Base-by-base conservation (phyloP, 352 stramenopile genomes). In the Globisporangium nagaii region DNA sequence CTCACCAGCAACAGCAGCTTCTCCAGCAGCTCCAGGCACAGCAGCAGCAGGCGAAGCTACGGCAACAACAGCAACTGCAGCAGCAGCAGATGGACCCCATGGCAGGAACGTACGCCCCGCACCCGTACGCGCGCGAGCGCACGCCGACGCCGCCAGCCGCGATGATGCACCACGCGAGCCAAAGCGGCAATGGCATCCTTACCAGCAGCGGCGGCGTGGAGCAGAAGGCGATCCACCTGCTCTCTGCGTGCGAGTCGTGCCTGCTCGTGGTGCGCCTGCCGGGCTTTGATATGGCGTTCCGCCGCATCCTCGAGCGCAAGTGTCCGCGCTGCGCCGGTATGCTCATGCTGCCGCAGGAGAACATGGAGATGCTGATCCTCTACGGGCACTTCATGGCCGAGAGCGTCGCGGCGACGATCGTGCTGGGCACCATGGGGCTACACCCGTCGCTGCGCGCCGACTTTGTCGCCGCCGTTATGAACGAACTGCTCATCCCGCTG, bases 331-430 rank as follows among this genome's bases (percentile, higher is more conserved):
- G 82, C 53, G 54, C 53, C 2, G 73, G 70, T 13, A 76, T 68
- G 51, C 58, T 93, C 39, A 73, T 73, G 60, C 61, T 93, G 15
- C 79, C 82, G 12, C 78, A 90, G 57, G 82, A 93, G 53, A 67
- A 86, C 51, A 86, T 93, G 79, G 82, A 93, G 53, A 89, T 93
- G 82, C 67, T 93, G 52, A 90, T 93, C 53, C 71, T 93, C n/a
- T 93, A 90, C 58, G 82, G 82, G 19, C 72, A 87, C 48, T 93
- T 88, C 56, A 78, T 93, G 37, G 55, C 79, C n/a, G 82, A 93
- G 62, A 56, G 65, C 22, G 75, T 85, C 40, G 82, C 70, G 3
- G 74, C 74, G 39, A 79, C 78, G 45, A 73, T 93, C 46, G 60
- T 86, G 22, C 60, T 93, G 17, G 71, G 75, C 4, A 77, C 75